These are phyloP conservation scores for Aquilaria malaccensis DNA, from an alignment of 345 rosid genomes.

Conservation along the genomic window DNA sequence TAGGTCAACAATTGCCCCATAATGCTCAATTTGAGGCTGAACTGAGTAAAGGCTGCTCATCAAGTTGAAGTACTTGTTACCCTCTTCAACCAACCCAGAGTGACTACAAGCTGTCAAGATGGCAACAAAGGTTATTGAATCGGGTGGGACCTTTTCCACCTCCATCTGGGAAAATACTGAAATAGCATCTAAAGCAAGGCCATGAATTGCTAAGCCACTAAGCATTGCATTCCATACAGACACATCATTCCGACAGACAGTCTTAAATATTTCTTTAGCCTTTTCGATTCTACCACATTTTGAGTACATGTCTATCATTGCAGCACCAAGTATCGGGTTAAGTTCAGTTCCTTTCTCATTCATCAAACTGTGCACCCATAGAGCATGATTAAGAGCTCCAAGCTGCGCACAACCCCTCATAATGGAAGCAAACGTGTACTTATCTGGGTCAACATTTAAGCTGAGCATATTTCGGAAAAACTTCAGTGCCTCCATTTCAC, in stretches of 20 bases:
- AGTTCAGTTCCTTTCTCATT: conserved; percentile 29
- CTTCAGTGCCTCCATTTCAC: conserved; percentile 46
- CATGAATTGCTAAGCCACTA: conserved; percentile 70
- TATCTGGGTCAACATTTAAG: conserved; percentile 44
- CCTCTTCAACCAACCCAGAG: conserved; percentile 62
- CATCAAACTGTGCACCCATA: conserved; percentile 61
- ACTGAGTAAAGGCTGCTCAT: conserved; percentile 38
- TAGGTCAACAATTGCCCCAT: conserved; percentile 77
- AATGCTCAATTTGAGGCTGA: conserved; percentile 65
- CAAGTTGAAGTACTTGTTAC: conserved; percentile 42
- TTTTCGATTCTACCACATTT: conserved; percentile 61
- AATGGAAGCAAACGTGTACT: conserved; percentile 59
- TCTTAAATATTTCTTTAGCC: conserved; percentile 52
- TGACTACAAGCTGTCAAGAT: conserved; percentile 68
- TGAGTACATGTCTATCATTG: conserved; percentile 67
- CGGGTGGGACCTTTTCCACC: conserved; percentile 42
- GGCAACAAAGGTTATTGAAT: conserved; percentile 59
- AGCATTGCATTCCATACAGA: conserved; percentile 83
- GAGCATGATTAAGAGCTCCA: conserved; percentile 45
- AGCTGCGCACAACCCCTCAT: conserved; percentile 65
- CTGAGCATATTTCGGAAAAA: conserved; percentile 44
- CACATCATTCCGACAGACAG: conserved; percentile 31
- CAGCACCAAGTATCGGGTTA: conserved; percentile 53
- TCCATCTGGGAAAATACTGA: conserved; percentile 49
- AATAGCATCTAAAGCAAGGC: conserved; percentile 52